A percentile compares a stretch with the other conserved stretches of the same genome.
Evolutionary conservation across 1,284 basidiomycete species (phyloP).

Genomic region (Leccinum huronense): DNA sequence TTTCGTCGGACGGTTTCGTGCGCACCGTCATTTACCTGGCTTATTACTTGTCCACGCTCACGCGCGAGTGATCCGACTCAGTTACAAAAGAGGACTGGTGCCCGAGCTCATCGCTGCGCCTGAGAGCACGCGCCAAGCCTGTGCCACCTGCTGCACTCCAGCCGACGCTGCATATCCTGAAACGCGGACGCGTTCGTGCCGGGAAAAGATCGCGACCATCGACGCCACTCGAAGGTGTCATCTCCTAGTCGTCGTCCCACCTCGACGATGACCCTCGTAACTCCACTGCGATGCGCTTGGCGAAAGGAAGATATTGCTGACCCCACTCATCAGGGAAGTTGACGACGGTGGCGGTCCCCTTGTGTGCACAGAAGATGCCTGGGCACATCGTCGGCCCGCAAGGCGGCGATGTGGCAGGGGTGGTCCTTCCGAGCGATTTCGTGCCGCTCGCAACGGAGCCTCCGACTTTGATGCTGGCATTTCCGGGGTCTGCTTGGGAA

Average conservation of each 20-base stretch:
- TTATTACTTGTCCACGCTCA: background rate
- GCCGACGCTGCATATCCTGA: conserved; percentile 31
- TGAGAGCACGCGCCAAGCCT: conserved; percentile 31
- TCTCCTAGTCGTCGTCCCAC: background rate
- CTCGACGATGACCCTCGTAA: conserved; percentile 10
- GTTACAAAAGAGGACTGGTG: conserved; percentile 47
- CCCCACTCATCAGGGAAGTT: conserved; percentile 24
- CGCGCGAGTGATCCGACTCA: conserved; percentile 17
- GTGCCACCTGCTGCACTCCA: conserved; percentile 32
- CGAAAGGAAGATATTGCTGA: conserved; percentile 49
- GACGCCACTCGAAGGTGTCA: too few relatives aligned
- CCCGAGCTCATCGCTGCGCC: conserved; percentile 43
- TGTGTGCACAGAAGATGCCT: too few relatives aligned
- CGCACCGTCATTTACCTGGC: too few relatives aligned
- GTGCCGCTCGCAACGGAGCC: too few relatives aligned
- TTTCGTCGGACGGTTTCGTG: too few relatives aligned
- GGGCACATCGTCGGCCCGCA: too few relatives aligned
- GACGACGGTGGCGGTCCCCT: background rate
- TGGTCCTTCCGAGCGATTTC: too few relatives aligned
- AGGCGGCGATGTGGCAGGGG: too few relatives aligned
- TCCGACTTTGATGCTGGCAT: too few relatives aligned
- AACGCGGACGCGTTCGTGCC: conserved; percentile 13
- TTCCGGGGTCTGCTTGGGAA: too few relatives aligned
- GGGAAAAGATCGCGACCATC: too few relatives aligned
- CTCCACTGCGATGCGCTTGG: conserved; percentile 52